These are phyloP conservation scores for Russula ochroleuca DNA, from an alignment of 768 basidiomycete species.

Conservation along the genomic window DNA sequence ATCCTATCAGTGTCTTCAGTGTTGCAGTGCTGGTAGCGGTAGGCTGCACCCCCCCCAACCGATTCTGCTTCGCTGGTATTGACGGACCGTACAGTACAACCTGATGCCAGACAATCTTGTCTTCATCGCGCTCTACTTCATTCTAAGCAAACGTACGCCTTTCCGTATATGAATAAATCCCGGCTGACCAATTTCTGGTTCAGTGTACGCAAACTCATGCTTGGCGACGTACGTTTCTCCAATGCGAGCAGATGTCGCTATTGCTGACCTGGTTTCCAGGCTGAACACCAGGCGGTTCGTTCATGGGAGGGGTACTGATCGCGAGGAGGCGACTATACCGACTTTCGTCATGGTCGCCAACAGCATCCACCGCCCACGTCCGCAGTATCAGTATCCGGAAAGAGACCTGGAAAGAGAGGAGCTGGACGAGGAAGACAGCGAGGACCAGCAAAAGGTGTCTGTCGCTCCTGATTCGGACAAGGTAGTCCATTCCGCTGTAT, in stretches of 20 bases:
- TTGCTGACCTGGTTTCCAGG: conserved; percentile 2
- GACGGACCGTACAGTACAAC: conserved; percentile 46
- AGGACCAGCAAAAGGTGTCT: conserved; percentile 19
- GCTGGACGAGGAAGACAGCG: neutral
- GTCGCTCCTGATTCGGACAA: conserved; percentile 19
- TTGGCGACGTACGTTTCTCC: conserved; percentile 24
- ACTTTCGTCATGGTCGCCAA: conserved; percentile 28
- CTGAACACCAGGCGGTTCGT: conserved; percentile 26
- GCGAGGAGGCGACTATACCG: conserved; percentile 24
- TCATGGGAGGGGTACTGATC: conserved; percentile 26
- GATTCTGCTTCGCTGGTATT: neutral
- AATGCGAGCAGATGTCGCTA: neutral
- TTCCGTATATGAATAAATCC: neutral
- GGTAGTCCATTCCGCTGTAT: conserved; percentile 1
- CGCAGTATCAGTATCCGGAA: neutral
- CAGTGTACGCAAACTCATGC: conserved; percentile 28
- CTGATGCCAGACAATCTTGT: conserved; percentile 51
- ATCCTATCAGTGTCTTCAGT: conserved; percentile 40
- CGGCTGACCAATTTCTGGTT: neutral
- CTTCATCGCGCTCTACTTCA: conserved; percentile 59
- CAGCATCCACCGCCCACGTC: conserved; percentile 6
- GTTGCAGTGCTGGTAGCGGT: conserved; percentile 55
- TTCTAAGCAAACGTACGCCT: conserved; percentile 48
- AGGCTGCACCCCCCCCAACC: conserved; percentile 28
- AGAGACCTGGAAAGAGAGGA: neutral